Conservation (phyloP, 306 rosid species). For the Herpetospermum pedunculosum region DNA sequence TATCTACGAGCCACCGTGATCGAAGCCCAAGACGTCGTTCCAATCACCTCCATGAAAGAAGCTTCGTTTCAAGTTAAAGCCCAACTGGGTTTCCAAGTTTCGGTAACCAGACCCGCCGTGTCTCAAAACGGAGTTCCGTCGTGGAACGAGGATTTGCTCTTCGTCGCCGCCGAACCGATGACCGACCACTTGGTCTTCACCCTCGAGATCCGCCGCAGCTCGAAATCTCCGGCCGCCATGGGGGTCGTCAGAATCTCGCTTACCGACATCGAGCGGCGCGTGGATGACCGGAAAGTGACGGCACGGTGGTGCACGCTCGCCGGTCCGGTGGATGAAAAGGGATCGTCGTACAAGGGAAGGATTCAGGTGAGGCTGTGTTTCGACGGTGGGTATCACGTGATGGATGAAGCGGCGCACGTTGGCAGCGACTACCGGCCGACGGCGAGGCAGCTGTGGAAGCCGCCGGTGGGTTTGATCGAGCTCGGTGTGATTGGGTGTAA, state of each 20-base stretch:
- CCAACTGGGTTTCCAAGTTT: slow-evolving; percentile 56
- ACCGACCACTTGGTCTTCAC: slow-evolving; percentile 31
- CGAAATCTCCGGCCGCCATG: slow-evolving; percentile 16
- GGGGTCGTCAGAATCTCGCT: slow-evolving; percentile 45
- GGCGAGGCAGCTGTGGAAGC: slow-evolving; percentile 83
- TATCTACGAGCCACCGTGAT: slow-evolving; percentile 59
- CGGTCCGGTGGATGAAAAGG: slow-evolving; percentile 18
- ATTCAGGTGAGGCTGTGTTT: slow-evolving; percentile 58
- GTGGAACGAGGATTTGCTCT: slow-evolving; percentile 72
- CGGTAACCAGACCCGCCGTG: slow-evolving; percentile 24
- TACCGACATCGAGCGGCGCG: slow-evolving; percentile 44
- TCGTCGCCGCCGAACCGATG: slow-evolving; percentile 69
- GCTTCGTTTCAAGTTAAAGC: slow-evolving; percentile 39
- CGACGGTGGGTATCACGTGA: slow-evolving; percentile 93
- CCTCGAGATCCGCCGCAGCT: slow-evolving; percentile 37
- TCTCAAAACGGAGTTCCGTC: slow-evolving; percentile 30
- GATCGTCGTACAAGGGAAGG: slow-evolving; percentile 33
- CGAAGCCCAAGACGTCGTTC: slow-evolving; percentile 61
- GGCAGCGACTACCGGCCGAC: slow-evolving; percentile 88
- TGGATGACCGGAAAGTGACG: slow-evolving; percentile 58
- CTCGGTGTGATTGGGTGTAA: slow-evolving; percentile 63
- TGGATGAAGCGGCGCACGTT: slow-evolving; percentile 75
- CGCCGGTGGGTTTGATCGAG: slow-evolving; percentile 56
- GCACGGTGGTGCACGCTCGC: slow-evolving; percentile 62
- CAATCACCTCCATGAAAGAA: slow-evolving; percentile 24